Conservation (phyloP, 805 yeast species). For the Sugiyamaella qingdaonensis region DNA sequence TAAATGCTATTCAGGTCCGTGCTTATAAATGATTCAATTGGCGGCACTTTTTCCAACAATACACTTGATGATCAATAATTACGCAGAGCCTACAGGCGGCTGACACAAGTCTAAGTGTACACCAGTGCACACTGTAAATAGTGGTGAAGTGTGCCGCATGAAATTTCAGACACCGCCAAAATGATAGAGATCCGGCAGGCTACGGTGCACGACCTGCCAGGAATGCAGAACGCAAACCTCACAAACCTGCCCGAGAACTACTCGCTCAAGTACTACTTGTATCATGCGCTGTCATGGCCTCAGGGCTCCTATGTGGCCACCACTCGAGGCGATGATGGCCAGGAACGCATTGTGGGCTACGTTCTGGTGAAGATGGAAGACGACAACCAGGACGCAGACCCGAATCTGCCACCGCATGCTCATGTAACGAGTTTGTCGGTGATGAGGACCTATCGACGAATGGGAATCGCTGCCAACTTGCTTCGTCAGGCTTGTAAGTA, state of each 20-base stretch:
- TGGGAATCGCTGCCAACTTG: slow-evolving; percentile 89
- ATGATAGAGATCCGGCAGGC: slow-evolving; percentile 81
- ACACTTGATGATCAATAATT: no score
- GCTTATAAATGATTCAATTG: no score
- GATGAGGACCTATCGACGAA: slow-evolving; percentile 90
- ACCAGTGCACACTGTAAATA: background rate
- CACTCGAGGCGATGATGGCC: slow-evolving; percentile 57
- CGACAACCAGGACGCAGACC: slow-evolving; percentile 39
- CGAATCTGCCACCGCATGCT: slow-evolving; percentile 52
- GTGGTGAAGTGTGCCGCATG: background rate
- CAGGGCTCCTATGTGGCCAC: slow-evolving; percentile 93
- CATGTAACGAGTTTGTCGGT: slow-evolving; percentile 93
- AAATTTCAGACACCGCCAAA: background rate
- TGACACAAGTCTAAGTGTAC: background rate
- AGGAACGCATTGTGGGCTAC: slow-evolving; percentile 90
- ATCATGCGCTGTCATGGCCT: slow-evolving; percentile 95
- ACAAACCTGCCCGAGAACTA: slow-evolving; percentile 94
- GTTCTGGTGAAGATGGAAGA: slow-evolving; percentile 96
- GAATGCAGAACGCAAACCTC: slow-evolving; percentile 92
- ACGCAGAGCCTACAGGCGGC: background rate
- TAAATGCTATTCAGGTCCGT: no score
- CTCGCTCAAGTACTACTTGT: slow-evolving; percentile 85
- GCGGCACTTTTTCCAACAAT: no score
- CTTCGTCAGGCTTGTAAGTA: slow-evolving; percentile 42
- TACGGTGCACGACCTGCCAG: slow-evolving; percentile 78